Evolutionary conservation across 139 green algal species (phyloP), one percentile per base, ranked within the genome.

Genomic region (Coelastrella sp.): DNA sequence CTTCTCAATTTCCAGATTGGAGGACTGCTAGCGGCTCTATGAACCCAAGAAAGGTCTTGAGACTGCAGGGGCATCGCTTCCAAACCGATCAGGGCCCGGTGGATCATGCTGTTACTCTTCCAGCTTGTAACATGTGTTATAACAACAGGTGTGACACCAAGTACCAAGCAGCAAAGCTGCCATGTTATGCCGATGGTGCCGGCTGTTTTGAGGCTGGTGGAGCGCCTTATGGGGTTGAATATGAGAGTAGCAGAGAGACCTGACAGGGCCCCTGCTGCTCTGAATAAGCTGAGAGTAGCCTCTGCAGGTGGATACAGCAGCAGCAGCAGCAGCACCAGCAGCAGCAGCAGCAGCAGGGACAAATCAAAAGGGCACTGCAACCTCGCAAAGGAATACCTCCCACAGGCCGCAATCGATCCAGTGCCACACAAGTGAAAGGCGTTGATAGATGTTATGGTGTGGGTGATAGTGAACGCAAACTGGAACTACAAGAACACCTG

Each of bases 161-260:
- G 11, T 5, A 84, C 13, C 66, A 93, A 60, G 58, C 83, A 88
- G 22, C 85, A 59, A 58, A 96, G 77, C 91, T 98, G 96, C 85
- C 90, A 83, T 32, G 78, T 93, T 58, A 97, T 95, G 74, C 94
- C 94, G 0, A 83, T 19, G 0, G 85, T 22, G 7, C 92, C 96
- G 13, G 90, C 84, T 23, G n/a, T 22, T 4, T 80, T 56, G 17
- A 95, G 77, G 7, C 95, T 91, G 47, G 61, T 14, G 22, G 64
- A 64, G 22, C 19, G 20, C 2, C 77, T 74, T 23, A 94, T 85
- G 16, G 71, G 89, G 3, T 95, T 94, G 78, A 96, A 98, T 5
- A 94, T 59, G 13, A 94, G n/a, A 3, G 97, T 98, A 5, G 96
- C 94, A 0, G 84, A 68, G 0, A 98, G 90, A 14, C 97, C 97